phyloP scores from a whole-genome alignment of 257 asterid species.

The Nicotiana attenuata region DNA sequence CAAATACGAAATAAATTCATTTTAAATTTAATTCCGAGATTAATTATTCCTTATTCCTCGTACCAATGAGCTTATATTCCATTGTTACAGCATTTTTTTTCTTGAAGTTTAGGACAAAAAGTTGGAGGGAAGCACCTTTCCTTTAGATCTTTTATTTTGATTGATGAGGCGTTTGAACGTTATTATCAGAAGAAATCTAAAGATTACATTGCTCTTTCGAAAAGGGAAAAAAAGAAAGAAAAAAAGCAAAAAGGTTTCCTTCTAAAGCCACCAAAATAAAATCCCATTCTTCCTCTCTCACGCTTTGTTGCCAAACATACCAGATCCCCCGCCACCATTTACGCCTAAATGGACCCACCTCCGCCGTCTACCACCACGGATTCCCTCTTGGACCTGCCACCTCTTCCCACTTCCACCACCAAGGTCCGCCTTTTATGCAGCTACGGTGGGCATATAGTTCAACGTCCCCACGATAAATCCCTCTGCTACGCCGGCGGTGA shows the following conservation, averaged over 20 bases:
- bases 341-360: constrained; percentile 41
- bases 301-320: neutral
- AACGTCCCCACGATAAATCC: constrained; percentile 68
- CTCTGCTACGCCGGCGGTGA: constrained; percentile 86
- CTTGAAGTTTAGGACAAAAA: neutral
- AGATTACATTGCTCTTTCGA: neutral
- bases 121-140: neutral
- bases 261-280: constrained; percentile 9
- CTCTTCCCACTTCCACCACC: constrained; percentile 30
- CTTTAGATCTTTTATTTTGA: neutral
- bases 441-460: constrained; percentile 81
- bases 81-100: neutral
- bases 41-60: too few species aligned
- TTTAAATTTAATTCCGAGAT: too few species aligned
- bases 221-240: neutral
- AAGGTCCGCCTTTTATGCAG: constrained; percentile 92
- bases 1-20: too few species aligned
- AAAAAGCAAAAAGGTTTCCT: constrained; percentile 7
- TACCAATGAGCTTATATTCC: neutral
- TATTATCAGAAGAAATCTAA: neutral
- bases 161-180: neutral
- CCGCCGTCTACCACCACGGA: constrained; percentile 25
- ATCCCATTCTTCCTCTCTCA: neutral
- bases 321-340: constrained; percentile 11
- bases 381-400: constrained; percentile 7